These are phyloP conservation scores for Quercus rubra DNA, from an alignment of 306 rosid genomes.

Conservation along the genomic window DNA sequence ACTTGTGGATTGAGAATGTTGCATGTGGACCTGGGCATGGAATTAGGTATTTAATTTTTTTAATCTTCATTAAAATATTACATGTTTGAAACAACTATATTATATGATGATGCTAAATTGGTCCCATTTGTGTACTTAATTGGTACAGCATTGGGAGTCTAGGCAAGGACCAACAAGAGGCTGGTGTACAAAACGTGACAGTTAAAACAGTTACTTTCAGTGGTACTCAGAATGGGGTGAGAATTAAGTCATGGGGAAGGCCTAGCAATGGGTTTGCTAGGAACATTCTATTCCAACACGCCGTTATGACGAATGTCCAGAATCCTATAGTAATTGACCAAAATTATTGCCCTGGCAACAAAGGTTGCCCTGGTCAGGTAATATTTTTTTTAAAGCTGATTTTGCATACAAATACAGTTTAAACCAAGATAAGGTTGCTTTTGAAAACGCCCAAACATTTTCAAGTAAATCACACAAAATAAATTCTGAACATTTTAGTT, in stretches of 20 bases:
- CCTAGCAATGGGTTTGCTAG: slow-evolving; percentile 48
- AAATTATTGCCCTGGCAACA: slow-evolving; percentile 42
- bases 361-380: slow-evolving; percentile 43
- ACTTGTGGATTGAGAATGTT: slow-evolving; percentile 56
- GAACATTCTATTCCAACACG: slow-evolving; percentile 37
- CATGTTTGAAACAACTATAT: background rate
- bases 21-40: slow-evolving; percentile 72
- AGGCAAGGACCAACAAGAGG: slow-evolving; percentile 32
- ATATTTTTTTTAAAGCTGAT: too few relatives aligned
- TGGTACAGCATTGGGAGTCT: slow-evolving; percentile 52
- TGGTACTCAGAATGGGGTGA: slow-evolving; percentile 38
- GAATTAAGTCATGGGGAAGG: slow-evolving; percentile 61
- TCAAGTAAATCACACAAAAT: background rate
- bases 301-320: slow-evolving; percentile 32
- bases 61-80: background rate
- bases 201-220: slow-evolving; percentile 34
- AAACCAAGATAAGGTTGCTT: background rate
- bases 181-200: slow-evolving; percentile 55
- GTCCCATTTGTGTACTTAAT: background rate
- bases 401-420: too few relatives aligned
- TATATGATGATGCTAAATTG: background rate
- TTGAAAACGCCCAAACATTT: background rate
- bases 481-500: too few relatives aligned
- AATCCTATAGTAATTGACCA: slow-evolving; percentile 52
- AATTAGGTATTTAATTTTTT: slow-evolving; percentile 30